A percentile compares a stretch with the other conserved stretches of the same genome.
Evolutionary conservation across 75 land plant species (phyloP).

Genomic region (Cunninghamia lanceolata): DNA sequence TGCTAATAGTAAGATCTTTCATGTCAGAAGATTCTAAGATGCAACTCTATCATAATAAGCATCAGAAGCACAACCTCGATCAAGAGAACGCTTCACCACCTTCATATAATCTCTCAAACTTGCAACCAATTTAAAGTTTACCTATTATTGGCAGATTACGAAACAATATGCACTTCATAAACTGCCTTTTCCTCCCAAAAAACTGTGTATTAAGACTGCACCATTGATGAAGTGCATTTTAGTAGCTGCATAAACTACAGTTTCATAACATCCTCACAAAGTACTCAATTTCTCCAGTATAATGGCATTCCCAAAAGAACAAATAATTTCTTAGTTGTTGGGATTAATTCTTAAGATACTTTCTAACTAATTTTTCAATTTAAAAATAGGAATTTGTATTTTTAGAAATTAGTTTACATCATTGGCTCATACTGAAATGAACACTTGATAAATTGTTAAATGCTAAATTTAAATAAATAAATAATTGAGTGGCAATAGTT

Average conservation of each 20-base stretch:
- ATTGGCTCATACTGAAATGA: not conserved
- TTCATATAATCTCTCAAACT: not conserved
- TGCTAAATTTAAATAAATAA: not conserved
- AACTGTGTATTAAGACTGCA: no score
- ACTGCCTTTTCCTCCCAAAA: not conserved
- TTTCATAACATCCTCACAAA: not conserved
- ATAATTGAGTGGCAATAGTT: no score
- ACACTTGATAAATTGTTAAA: no score
- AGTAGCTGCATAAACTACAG: not conserved
- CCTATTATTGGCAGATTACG: not conserved
- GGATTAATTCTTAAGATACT: not conserved
- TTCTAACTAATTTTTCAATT: not conserved
- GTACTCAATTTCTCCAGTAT: not conserved
- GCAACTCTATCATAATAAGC: no score
- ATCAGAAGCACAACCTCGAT: not conserved
- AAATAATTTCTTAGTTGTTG: not conserved
- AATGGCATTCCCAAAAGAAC: not conserved
- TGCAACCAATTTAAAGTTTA: not conserved
- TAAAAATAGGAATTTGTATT: not conserved
- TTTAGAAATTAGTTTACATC: no score
- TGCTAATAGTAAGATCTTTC: no score
- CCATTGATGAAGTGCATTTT: not conserved
- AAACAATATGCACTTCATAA: not conserved
- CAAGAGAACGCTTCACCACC: not conserved
- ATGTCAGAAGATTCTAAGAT: no score